Percentiles rank a stretch among this genome's conserved stretches.
These are phyloP conservation scores for Neospermospora avenae DNA, from an alignment of 2,329 filamentous ascomycete genomes.

Conservation along the genomic window DNA sequence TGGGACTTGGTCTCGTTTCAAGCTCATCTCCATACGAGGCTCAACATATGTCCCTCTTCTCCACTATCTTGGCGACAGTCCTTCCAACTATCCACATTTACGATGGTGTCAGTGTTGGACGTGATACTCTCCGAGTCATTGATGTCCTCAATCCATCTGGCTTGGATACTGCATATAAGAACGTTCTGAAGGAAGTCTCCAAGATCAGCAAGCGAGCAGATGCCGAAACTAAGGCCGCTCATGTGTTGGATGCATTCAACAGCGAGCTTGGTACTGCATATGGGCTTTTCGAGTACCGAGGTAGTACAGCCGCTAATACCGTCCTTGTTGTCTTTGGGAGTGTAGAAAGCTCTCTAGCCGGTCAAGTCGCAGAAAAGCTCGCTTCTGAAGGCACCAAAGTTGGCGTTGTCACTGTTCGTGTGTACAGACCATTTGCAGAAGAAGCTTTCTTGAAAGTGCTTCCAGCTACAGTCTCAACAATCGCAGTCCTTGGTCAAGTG, in stretches of 20 bases:
- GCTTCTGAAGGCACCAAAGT: slow-evolving; percentile 71
- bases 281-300: slow-evolving; percentile 88
- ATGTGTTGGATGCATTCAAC: slow-evolving; percentile 74
- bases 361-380: slow-evolving; percentile 73
- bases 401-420: slow-evolving; percentile 84
- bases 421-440: slow-evolving; percentile 94
- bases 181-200: slow-evolving; percentile 58
- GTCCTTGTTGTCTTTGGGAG: slow-evolving; percentile 93
- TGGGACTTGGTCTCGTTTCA: slow-evolving; percentile 81
- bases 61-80: slow-evolving; percentile 74
- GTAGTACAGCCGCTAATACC: slow-evolving; percentile 73
- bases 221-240: slow-evolving; percentile 67
- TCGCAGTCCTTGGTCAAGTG: slow-evolving; percentile 90
- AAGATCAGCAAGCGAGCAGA: slow-evolving; percentile 68
- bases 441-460: slow-evolving; percentile 85
- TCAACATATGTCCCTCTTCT: slow-evolving; percentile 92
- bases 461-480: slow-evolving; percentile 68
- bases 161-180: slow-evolving; percentile 66
- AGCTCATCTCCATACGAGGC: slow-evolving; percentile 86
- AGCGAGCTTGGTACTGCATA: slow-evolving; percentile 92
- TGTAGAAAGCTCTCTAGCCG: slow-evolving; percentile 80
- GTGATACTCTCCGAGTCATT: slow-evolving; percentile 78
- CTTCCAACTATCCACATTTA: slow-evolving; percentile 85
- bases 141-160: slow-evolving; percentile 74
- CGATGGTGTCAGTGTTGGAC: slow-evolving; percentile 77